These are phyloP conservation scores for Telfairia occidentalis DNA, from an alignment of 331 rosid genomes.

Conservation along the genomic window DNA sequence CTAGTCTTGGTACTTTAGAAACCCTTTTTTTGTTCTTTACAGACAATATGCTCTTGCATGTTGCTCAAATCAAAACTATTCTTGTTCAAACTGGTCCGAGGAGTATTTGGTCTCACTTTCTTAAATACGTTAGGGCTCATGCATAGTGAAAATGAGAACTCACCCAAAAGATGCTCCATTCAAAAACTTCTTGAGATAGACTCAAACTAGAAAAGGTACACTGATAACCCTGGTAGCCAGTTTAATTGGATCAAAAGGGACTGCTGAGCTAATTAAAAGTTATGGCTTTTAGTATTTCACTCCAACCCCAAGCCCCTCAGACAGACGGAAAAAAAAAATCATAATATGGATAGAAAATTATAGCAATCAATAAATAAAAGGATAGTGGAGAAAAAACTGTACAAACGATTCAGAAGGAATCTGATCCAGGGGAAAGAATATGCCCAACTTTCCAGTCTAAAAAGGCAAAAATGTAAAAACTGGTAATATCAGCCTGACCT, in stretches of 20 bases:
- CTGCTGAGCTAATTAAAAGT: not conserved
- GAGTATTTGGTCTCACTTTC: too few species aligned
- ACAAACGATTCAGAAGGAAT: not conserved
- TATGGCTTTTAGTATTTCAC: not conserved
- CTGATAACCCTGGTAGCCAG: not conserved
- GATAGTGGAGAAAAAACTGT: not conserved
- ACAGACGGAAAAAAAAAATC: too few species aligned
- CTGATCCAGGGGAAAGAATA: not conserved
- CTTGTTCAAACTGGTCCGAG: too few species aligned
- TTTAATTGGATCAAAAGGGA: not conserved
- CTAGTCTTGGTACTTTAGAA: too few species aligned
- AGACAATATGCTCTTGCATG: too few species aligned
- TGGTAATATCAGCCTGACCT: constrained; percentile 44
- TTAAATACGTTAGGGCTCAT: too few species aligned
- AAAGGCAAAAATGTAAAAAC: not conserved
- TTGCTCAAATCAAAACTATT: too few species aligned
- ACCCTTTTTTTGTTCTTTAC: too few species aligned
- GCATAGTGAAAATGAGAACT: not conserved
- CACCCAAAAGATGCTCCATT: not conserved
- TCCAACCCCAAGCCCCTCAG: too few species aligned
- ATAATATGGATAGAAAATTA: not conserved
- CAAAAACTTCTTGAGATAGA: not conserved
- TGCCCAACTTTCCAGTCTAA: not conserved
- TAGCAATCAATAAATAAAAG: not conserved
- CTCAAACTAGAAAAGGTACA: not conserved